These are phyloP conservation scores for Aspergillus pseudoviridinutans DNA, from an alignment of 2,329 filamentous ascomycete species.

Conservation along the genomic window DNA sequence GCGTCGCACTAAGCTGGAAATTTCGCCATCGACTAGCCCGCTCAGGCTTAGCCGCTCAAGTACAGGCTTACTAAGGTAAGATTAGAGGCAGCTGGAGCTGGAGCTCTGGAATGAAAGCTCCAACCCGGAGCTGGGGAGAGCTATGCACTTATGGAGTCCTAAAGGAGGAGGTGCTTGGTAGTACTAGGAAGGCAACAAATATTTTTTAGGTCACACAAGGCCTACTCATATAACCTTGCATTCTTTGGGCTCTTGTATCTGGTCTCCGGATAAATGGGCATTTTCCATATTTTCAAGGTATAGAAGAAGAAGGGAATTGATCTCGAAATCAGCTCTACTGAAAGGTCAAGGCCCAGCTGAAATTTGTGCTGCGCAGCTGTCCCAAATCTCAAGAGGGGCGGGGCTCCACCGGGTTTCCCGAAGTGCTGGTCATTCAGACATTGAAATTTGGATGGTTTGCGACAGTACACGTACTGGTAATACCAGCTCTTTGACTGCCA, in stretches of 20 bases:
- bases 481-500: background rate
- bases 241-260: background rate
- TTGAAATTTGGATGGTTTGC: background rate
- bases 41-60: background rate
- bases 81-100: constrained; percentile 12
- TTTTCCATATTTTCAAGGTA: background rate
- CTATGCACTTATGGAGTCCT: background rate
- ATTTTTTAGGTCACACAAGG: constrained; percentile 8
- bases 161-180: too few species aligned
- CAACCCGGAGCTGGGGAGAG: constrained; percentile 17
- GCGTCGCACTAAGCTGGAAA: constrained; percentile 15
- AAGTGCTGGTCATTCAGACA: constrained; percentile 10
- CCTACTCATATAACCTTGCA: background rate
- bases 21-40: constrained; percentile 12
- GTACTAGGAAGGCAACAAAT: background rate
- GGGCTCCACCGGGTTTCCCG: constrained; percentile 15
- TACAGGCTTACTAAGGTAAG: background rate
- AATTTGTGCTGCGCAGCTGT: constrained; percentile 12
- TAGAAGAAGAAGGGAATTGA: background rate
- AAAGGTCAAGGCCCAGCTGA: constrained; percentile 4
- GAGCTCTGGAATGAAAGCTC: constrained; percentile 18
- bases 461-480: background rate
- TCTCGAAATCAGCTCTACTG: background rate
- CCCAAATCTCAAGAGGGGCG: constrained; percentile 10
- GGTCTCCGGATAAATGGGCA: background rate